Evolutionary conservation across 2,329 filamentous ascomycete genomes (phyloP).

Genomic region (Phaeoacremonium minimum): DNA sequence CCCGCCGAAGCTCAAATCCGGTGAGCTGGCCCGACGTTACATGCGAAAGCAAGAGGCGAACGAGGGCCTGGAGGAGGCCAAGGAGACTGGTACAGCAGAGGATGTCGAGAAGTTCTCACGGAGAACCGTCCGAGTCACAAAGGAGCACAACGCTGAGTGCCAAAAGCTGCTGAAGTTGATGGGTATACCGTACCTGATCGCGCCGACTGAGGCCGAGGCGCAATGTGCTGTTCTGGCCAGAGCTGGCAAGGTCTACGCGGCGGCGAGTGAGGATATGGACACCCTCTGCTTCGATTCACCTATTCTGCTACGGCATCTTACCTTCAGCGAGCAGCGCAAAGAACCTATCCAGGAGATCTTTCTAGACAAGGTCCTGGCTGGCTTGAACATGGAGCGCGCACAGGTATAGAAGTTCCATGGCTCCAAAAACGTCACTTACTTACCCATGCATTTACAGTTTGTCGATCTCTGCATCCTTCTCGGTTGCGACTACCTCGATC

Average conservation of each 20-base stretch:
- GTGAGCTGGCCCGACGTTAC: constrained; percentile 92
- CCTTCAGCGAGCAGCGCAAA: constrained; percentile 95
- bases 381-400: constrained; percentile 79
- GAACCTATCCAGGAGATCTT: constrained; percentile 96
- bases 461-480: constrained; percentile 97
- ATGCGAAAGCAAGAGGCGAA: constrained; percentile 91
- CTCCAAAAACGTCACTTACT: background rate
- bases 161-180: constrained; percentile 87
- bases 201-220: constrained; percentile 94
- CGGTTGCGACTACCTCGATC: constrained; percentile 96
- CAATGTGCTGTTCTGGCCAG: constrained; percentile 88
- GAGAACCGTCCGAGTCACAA: constrained; percentile 88
- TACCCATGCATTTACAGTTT: constrained; percentile 53
- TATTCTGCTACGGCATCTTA: constrained; percentile 86
- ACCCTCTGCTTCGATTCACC: constrained; percentile 93
- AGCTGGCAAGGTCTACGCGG: constrained; percentile 93
- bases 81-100: constrained; percentile 92
- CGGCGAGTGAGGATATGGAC: constrained; percentile 98
- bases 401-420: constrained; percentile 51
- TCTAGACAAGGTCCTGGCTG: constrained; percentile 79
- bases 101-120: constrained; percentile 98
- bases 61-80: constrained; percentile 88
- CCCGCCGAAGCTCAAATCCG: constrained; percentile 94
- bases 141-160: constrained; percentile 94
- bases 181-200: constrained; percentile 93